Evolutionary conservation across 192 early-diverging fungal genomes (phyloP).

Genomic region (Backusella parvicylindrica): DNA sequence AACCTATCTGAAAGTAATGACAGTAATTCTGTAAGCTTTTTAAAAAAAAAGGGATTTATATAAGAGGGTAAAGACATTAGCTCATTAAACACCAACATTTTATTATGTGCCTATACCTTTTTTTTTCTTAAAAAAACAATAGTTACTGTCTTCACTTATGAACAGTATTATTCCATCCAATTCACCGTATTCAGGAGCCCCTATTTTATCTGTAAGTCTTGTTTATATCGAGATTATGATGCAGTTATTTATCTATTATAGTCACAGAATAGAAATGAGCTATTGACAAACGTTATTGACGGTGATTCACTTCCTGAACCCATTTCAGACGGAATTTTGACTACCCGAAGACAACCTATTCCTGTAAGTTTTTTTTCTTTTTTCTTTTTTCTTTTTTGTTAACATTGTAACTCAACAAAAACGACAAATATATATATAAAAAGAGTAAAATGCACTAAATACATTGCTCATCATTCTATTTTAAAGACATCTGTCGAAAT

Average conservation of each 20-base stretch:
- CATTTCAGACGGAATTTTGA: not conserved
- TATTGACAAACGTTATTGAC: not conserved
- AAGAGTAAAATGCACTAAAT: not conserved
- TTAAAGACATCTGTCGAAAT: constrained; percentile 16
- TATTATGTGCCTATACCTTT: too few relatives aligned
- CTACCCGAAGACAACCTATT: not conserved
- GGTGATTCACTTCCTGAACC: not conserved
- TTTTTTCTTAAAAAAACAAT: not conserved
- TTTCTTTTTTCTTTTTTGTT: too few relatives aligned
- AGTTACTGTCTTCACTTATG: not conserved
- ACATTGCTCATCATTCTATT: not conserved
- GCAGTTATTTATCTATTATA: not conserved
- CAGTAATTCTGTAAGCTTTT: not conserved
- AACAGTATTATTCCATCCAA: not conserved
- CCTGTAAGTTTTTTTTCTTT: not conserved
- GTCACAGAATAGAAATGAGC: not conserved
- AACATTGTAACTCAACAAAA: too few relatives aligned
- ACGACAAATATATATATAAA: not conserved
- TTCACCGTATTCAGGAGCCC: not conserved
- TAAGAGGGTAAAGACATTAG: not conserved
- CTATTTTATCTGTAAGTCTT: not conserved
- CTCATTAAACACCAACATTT: not conserved
- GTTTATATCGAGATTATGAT: not conserved
- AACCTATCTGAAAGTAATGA: not conserved
- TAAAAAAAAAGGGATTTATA: not conserved